Evolutionary conservation across 2,329 filamentous ascomycete species (phyloP), one percentile per base, ranked within the genome.

Genomic region (Sclerotinia trifoliorum): DNA sequence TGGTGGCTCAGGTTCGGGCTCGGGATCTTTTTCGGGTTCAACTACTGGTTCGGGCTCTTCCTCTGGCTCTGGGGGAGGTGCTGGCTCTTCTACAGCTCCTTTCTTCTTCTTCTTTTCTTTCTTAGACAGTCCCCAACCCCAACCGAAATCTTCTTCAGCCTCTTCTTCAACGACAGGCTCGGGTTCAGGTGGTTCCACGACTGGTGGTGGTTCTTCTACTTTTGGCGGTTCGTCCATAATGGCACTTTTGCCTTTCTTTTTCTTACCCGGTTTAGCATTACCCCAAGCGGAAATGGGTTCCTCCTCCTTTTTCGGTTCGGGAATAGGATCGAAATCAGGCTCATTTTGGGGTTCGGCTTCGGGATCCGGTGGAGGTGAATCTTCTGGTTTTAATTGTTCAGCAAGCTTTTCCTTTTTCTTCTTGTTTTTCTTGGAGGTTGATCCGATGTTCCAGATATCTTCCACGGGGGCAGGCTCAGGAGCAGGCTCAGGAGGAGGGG

Each of bases 401-500:
- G 39, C 73, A 66, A 10, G 69, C 68, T 70, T 74, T 78, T 74
- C 77, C 73, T 52, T 77, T 74, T 78, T 78, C 74, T 82, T 82
- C 74, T 81, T 80, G 67, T 80, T 83, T 70, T 72, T 69, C 66
- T 77, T 85, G 75, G 86, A 87, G 73, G 84, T 84, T 69, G 77
- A 76, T 3, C 78, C 77, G 73, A 83, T 83, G 7, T 79, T 67
- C 35, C 21, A 67, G 24, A n/a, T n/a, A 32, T 67, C 65, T 52
- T 69, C 65, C 32, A 61, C 39, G 17, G 48, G 39, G n/a, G 39
- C 32, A 39, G 58, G n/a, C 11, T 46, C 39, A 39, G 55, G 51
- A 26, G 46, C 32, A 39, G 52, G 19, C 19, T 46, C 39, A 39
- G 55, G 51, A 44, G 46, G 39, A 44, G 65, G 60, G 17, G 42